phyloP scores from a whole-genome alignment of 2,329 filamentous ascomycete genomes.

The Leptodontidium sp. region DNA sequence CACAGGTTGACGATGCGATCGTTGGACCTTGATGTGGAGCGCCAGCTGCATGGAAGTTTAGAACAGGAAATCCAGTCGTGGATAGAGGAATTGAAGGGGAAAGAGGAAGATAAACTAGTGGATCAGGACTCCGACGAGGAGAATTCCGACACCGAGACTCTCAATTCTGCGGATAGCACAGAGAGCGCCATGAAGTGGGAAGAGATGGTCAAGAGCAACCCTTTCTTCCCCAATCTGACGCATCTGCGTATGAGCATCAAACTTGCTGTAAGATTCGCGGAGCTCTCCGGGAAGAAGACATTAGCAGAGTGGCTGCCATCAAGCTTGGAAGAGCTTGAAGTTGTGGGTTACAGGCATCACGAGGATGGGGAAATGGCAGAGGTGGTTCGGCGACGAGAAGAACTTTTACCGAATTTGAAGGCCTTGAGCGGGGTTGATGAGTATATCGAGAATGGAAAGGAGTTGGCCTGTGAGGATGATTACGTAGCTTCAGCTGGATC shows the following conservation, averaged over 20 bases:
- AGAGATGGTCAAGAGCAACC: conserved; percentile 1
- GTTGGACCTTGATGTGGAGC: conserved; percentile 8
- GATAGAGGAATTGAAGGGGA: background rate
- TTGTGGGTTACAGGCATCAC: conserved; percentile 2
- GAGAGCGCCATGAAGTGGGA: background rate
- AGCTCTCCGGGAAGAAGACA: conserved; percentile 12
- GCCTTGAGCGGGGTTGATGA: conserved; percentile 11
- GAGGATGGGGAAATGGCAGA: conserved; percentile 4
- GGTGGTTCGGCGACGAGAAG: conserved; percentile 7
- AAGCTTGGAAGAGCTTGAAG: conserved; percentile 17
- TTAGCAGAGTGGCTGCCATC: conserved; percentile 19
- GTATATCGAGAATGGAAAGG: conserved; percentile 15
- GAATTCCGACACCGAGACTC: conserved; percentile 3
- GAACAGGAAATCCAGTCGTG: background rate
- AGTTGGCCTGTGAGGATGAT: conserved; percentile 2
- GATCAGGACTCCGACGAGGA: background rate
- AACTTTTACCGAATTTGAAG: conserved; percentile 19
- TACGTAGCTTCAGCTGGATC: conserved; percentile 9
- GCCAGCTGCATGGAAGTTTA: background rate
- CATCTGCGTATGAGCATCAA: conserved; percentile 16
- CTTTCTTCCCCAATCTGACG: conserved; percentile 16
- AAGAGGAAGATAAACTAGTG: background rate
- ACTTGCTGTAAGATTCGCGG: conserved; percentile 13
- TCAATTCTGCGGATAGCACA: conserved; percentile 3
- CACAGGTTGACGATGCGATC: conserved; percentile 5